phyloP scores from a whole-genome alignment of 495 filamentous ascomycete species.

The Neurospora sublineolata region DNA sequence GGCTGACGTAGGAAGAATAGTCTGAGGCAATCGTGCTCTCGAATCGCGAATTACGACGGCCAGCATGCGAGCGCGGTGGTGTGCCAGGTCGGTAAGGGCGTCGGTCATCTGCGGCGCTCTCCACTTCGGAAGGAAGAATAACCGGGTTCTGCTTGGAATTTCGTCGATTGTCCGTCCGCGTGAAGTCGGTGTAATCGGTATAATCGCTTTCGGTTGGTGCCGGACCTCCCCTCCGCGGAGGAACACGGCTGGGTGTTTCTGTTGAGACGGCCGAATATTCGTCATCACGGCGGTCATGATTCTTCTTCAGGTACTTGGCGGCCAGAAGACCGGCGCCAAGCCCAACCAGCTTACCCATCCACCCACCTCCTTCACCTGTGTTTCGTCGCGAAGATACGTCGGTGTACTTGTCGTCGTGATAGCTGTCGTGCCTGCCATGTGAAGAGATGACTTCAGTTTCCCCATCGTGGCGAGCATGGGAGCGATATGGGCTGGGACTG shows the following conservation, averaged over 20 bases:
- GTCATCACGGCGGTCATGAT: slow-evolving; percentile 47
- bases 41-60: slow-evolving; percentile 23
- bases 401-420: slow-evolving; percentile 51
- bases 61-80: slow-evolving; percentile 31
- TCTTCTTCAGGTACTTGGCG: slow-evolving; percentile 51
- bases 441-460: slow-evolving; percentile 38
- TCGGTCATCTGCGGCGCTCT: slow-evolving; percentile 27
- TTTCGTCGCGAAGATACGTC: slow-evolving; percentile 16
- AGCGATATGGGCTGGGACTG: slow-evolving; percentile 18
- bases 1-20: slow-evolving; percentile 39
- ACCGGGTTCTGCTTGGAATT: slow-evolving; percentile 28
- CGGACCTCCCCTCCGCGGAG: slow-evolving; percentile 20
- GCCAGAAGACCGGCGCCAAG: slow-evolving; percentile 54
- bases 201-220: slow-evolving; percentile 33
- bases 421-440: slow-evolving; percentile 36
- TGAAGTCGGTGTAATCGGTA: slow-evolving; percentile 31
- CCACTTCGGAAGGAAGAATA: slow-evolving; percentile 24
- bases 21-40: slow-evolving; percentile 34
- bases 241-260: slow-evolving; percentile 38
- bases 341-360: slow-evolving; percentile 55
- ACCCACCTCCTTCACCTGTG: slow-evolving; percentile 35
- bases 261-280: slow-evolving; percentile 44
- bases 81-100: slow-evolving; percentile 25
- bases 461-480: slow-evolving; percentile 23
- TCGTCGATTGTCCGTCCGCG: slow-evolving; percentile 24